A percentile compares a stretch with the other conserved stretches of the same genome.
Evolutionary conservation across 306 rosid species (phyloP).

Genomic region (Castanea sativa): DNA sequence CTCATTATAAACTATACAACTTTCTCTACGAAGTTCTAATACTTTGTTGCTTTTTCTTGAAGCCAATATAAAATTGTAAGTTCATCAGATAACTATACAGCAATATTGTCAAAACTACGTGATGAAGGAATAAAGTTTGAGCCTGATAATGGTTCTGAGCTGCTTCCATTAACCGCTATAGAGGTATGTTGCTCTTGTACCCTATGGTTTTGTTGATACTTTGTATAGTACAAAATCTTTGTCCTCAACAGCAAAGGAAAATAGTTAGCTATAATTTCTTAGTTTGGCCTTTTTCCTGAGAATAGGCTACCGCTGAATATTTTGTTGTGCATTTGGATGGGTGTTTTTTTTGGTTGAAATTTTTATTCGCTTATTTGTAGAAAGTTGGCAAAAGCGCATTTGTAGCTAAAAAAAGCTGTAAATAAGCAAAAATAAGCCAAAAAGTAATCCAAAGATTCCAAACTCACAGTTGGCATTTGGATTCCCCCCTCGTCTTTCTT

Average conservation of each 20-base stretch:
- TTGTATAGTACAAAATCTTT: not conserved
- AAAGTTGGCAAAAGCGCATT: no score
- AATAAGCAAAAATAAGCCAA: no score
- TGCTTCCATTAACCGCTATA: slow-evolving; percentile 65
- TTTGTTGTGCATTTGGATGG: not conserved
- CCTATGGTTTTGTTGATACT: not conserved
- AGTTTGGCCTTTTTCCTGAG: not conserved
- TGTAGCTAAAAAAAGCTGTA: no score
- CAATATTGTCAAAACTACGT: slow-evolving; percentile 64
- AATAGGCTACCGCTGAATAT: not conserved
- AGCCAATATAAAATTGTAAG: slow-evolving; percentile 86
- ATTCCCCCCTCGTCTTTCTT: no score
- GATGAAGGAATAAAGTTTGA: slow-evolving; percentile 73
- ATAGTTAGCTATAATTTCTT: not conserved
- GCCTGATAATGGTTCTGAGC: slow-evolving; percentile 90
- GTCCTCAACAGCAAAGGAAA: not conserved
- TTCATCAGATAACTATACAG: slow-evolving; percentile 73
- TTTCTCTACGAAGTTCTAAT: slow-evolving; percentile 19
- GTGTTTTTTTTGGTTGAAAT: no score
- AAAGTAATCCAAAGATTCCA: no score
- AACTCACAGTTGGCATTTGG: not conserved
- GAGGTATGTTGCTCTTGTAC: slow-evolving; percentile 52
- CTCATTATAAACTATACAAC: not conserved
- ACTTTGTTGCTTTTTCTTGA: slow-evolving; percentile 23
- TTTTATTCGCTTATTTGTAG: no score